Percentiles rank a stretch among this genome's conserved stretches.
Evolutionary conservation across 306 rosid species (phyloP).

Genomic region (Fragaria vesca): DNA sequence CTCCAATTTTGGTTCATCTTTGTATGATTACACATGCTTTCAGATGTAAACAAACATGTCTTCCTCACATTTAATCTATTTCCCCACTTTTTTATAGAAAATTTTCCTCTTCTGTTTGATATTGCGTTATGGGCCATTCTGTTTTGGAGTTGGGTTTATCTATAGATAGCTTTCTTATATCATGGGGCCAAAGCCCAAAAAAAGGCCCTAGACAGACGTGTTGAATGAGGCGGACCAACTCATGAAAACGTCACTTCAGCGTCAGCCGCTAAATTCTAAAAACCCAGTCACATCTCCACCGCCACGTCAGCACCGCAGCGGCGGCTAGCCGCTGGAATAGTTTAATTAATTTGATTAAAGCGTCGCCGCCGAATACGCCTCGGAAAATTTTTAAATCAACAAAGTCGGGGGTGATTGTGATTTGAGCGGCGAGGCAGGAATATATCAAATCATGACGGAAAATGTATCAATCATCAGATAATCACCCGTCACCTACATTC

Average conservation of each 20-base stretch:
- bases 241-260: background rate
- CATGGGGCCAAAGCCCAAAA: background rate
- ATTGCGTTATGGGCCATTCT: background rate
- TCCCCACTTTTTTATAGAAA: background rate
- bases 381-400: background rate
- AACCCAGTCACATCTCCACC: background rate
- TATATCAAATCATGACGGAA: background rate
- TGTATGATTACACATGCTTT: background rate
- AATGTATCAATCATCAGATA: slow-evolving; percentile 1
- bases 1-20: background rate
- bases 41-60: slow-evolving; percentile 2
- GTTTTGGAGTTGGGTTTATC: background rate
- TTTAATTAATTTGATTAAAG: background rate
- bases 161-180: background rate
- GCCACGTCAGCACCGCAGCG: background rate
- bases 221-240: background rate
- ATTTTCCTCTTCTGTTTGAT: background rate
- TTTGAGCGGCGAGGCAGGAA: background rate
- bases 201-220: too few species aligned
- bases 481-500: background rate
- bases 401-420: background rate
- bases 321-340: background rate
- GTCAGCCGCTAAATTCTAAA: background rate
- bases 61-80: background rate
- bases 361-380: background rate